Percentiles rank a stretch among this genome's conserved stretches.
Evolutionary conservation across 129 eudicot species (phyloP).

Genomic region (Rutidosis leptorrhynchoides): DNA sequence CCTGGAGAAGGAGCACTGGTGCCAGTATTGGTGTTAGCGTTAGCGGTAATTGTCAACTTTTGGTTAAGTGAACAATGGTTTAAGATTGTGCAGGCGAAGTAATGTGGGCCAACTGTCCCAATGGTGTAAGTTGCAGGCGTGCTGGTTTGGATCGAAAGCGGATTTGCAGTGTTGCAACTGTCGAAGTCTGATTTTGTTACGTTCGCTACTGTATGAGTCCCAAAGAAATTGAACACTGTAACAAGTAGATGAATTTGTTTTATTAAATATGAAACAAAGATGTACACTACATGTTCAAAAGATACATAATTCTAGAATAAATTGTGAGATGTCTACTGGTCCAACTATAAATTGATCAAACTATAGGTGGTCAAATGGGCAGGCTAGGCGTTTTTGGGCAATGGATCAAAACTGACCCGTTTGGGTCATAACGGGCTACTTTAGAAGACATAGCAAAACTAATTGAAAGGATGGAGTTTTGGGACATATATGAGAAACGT

Average conservation of each 20-base stretch:
- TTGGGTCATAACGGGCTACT: too few species aligned
- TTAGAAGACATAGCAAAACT: too few species aligned
- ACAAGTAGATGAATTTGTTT: constrained; percentile 5
- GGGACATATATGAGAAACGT: too few species aligned
- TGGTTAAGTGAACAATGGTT: constrained; percentile 34
- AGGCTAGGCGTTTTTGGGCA: too few species aligned
- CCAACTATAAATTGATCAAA: too few species aligned
- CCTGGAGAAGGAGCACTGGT: not conserved
- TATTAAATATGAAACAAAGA: not conserved
- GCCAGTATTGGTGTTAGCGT: constrained; percentile 1
- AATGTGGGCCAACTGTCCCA: constrained; percentile 4
- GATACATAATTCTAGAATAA: too few species aligned
- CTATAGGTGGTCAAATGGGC: too few species aligned
- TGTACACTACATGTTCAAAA: too few species aligned
- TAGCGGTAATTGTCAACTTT: constrained; percentile 25
- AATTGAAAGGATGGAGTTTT: too few species aligned
- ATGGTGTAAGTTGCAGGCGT: constrained; percentile 32
- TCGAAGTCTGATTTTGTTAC: constrained; percentile 23
- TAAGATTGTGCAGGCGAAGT: constrained; percentile 32
- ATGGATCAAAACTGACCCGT: too few species aligned
- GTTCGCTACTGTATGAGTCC: constrained; percentile 32
- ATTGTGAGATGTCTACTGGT: too few species aligned
- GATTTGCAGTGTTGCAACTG: constrained; percentile 27
- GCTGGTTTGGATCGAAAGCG: constrained; percentile 18
- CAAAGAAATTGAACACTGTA: constrained; percentile 38